A percentile compares a stretch with the other conserved stretches of the same genome.
These are phyloP conservation scores for Talaromyces verruculosus DNA, from an alignment of 2,329 filamentous ascomycete species.

Conservation along the genomic window DNA sequence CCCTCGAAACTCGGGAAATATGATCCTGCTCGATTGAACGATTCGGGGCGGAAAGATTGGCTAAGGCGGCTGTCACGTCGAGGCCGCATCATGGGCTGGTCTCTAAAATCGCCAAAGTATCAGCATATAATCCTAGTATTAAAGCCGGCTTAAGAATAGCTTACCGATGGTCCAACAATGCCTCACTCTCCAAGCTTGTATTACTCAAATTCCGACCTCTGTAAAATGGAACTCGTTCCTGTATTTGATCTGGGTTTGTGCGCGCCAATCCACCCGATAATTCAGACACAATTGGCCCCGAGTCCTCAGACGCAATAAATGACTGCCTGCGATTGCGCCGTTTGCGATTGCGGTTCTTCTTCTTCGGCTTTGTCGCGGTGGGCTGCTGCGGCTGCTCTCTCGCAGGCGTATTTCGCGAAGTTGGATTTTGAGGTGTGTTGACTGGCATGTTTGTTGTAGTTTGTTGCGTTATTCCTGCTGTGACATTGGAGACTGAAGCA, in stretches of 20 bases:
- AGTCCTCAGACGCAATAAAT: constrained; percentile 67
- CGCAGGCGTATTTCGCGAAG: constrained; percentile 25
- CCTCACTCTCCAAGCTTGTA: constrained; percentile 86
- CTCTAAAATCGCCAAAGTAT: constrained; percentile 7
- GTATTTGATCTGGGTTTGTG: constrained; percentile 36
- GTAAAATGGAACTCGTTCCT: constrained; percentile 54
- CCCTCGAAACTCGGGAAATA: constrained; percentile 17
- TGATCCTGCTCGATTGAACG: constrained; percentile 18
- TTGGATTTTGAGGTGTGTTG: background rate
- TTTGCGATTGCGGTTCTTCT: constrained; percentile 73
- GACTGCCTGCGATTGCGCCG: constrained; percentile 79
- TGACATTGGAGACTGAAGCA: constrained; percentile 8
- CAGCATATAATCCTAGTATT: background rate
- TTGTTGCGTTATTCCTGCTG: background rate
- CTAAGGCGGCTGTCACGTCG: constrained; percentile 55
- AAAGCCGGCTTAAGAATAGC: constrained; percentile 22
- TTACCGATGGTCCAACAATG: constrained; percentile 80
- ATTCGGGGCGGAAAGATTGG: constrained; percentile 40
- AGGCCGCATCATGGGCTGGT: constrained; percentile 62
- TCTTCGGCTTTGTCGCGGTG: constrained; percentile 57
- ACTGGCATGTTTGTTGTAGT: constrained; percentile 7
- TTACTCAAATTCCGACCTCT: constrained; percentile 66
- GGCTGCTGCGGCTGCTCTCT: constrained; percentile 19
- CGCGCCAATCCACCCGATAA: constrained; percentile 29
- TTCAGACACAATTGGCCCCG: constrained; percentile 35